Percentiles rank a stretch among this genome's conserved stretches.
Conservation (phyloP, 306 rosid genomes). For the Quercus robur region DNA sequence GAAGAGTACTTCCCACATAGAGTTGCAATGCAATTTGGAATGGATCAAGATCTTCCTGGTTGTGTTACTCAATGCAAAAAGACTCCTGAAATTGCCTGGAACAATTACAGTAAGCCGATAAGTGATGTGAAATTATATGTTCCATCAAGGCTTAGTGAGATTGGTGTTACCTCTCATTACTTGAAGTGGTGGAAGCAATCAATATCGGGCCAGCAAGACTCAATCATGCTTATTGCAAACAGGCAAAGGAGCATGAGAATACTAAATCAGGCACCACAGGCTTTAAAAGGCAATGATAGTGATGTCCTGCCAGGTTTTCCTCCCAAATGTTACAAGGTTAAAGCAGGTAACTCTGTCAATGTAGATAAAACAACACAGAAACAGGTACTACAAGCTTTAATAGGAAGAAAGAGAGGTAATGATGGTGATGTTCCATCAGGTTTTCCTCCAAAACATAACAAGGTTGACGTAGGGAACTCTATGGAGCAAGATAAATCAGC, state of each 20-base stretch:
- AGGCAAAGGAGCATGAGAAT: no score
- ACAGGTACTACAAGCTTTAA: neutral
- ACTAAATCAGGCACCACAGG: neutral
- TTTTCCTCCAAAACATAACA: constrained; percentile 1
- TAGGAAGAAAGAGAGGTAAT: neutral
- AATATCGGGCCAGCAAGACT: neutral
- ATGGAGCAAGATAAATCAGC: neutral
- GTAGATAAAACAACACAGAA: neutral
- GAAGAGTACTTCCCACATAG: constrained; percentile 40
- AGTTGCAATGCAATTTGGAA: no score
- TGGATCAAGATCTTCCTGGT: constrained; percentile 36
- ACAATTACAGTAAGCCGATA: constrained; percentile 17
- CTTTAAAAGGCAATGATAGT: constrained; percentile 6
- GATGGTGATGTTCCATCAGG: constrained; percentile 5
- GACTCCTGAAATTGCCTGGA: constrained; percentile 29
- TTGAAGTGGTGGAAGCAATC: constrained; percentile 13
- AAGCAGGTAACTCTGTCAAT: neutral
- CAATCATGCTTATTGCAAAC: no score
- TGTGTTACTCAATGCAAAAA: neutral
- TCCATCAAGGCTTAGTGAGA: constrained; percentile 32
- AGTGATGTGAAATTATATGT: constrained; percentile 19
- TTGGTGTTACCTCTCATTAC: neutral
- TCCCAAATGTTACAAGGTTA: constrained; percentile 11
- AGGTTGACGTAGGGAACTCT: neutral
- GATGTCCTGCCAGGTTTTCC: constrained; percentile 21